Conservation (phyloP, 2,329 filamentous ascomycete genomes). For the Aspergillus carbonarius region DNA sequence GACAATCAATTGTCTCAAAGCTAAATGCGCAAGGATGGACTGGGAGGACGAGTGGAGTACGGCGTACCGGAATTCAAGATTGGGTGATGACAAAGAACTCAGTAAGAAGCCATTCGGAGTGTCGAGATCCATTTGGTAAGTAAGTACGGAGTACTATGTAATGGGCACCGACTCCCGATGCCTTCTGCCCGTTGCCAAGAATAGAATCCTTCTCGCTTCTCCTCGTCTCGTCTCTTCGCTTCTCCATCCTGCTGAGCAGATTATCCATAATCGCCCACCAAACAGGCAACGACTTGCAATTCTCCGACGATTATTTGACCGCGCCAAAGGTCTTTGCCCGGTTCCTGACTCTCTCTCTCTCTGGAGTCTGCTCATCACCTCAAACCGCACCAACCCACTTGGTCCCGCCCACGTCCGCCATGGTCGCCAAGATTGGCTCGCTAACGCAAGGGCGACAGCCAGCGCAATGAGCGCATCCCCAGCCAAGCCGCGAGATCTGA, state of each 20-base stretch:
- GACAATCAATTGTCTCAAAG: too few relatives aligned
- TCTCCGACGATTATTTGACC: too few relatives aligned
- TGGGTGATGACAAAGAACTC: too few relatives aligned
- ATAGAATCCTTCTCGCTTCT: background rate
- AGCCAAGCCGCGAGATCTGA: constrained; percentile 5
- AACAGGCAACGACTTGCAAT: background rate
- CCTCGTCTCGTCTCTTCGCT: background rate
- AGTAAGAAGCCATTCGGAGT: too few relatives aligned
- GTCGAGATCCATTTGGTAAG: too few relatives aligned
- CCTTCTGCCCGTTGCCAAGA: background rate
- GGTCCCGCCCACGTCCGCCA: background rate
- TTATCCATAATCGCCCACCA: background rate
- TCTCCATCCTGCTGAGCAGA: background rate
- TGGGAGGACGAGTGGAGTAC: too few relatives aligned
- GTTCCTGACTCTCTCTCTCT: background rate
- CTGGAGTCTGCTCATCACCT: background rate
- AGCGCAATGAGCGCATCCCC: background rate
- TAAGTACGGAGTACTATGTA: too few relatives aligned
- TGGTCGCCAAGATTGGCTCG: constrained; percentile 1
- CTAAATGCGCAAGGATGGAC: too few relatives aligned
- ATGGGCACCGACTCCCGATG: too few relatives aligned
- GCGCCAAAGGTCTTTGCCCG: background rate
- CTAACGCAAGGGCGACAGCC: constrained; percentile 3
- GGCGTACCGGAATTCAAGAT: too few relatives aligned
- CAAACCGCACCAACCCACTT: constrained; percentile 1